phyloP scores from a whole-genome alignment of 108 stramenopile species.

The Craspedostauros australis region DNA sequence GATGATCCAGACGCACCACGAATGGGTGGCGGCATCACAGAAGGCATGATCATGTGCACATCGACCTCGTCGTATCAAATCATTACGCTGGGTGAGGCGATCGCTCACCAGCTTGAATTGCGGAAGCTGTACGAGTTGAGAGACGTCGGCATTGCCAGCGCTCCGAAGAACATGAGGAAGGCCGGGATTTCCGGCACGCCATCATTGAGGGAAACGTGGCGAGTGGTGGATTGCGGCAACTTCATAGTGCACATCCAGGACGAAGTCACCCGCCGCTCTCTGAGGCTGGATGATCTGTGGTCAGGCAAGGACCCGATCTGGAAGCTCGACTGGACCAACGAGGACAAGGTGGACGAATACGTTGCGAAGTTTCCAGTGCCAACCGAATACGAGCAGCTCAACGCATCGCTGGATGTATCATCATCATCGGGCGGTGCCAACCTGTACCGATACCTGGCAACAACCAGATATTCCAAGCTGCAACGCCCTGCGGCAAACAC shows the following conservation, averaged over 20 bases:
- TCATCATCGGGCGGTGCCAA: too few relatives aligned
- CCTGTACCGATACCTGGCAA: too few relatives aligned
- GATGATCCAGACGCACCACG: constrained; percentile 26
- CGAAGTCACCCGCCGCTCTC: constrained; percentile 32
- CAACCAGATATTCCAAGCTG: too few relatives aligned
- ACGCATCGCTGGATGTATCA: too few relatives aligned
- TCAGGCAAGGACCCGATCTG: constrained; percentile 47
- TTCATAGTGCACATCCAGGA: constrained; percentile 74
- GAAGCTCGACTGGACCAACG: constrained; percentile 37
- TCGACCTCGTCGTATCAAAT: constrained; percentile 38
- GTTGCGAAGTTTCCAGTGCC: constrained; percentile 67
- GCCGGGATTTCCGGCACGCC: constrained; percentile 7
- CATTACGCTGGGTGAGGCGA: constrained; percentile 41
- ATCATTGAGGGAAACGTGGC: constrained; percentile 51
- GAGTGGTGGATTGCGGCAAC: constrained; percentile 74
- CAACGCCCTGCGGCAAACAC: too few relatives aligned
- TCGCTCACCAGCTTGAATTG: constrained; percentile 64
- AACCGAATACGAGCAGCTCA: constrained; percentile 7
- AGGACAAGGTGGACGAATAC: constrained; percentile 70
- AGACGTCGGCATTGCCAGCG: constrained; percentile 60
- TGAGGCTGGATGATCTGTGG: constrained; percentile 75
- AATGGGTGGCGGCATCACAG: constrained; percentile 35
- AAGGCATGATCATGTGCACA: constrained; percentile 29
- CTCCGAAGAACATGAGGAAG: constrained; percentile 60
- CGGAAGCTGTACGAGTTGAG: constrained; percentile 59